phyloP scores from a whole-genome alignment of 331 rosid species.

The Telfairia occidentalis region DNA sequence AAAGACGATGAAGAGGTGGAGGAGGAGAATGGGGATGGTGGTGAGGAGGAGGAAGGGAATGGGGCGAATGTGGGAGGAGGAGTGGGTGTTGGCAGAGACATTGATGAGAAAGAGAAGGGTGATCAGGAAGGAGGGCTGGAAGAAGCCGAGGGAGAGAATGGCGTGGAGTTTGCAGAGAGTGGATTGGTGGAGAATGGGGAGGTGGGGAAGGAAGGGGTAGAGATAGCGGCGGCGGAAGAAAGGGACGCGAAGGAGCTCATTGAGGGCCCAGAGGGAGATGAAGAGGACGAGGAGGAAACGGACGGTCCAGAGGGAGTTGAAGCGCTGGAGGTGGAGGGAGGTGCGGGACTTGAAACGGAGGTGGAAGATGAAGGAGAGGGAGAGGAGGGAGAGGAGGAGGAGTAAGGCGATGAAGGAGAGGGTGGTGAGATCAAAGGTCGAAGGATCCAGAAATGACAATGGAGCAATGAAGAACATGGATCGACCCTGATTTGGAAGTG shows the following conservation, averaged over 20 bases:
- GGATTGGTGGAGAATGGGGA: constrained; percentile 8
- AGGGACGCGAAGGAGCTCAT: constrained; percentile 48
- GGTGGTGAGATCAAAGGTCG: constrained; percentile 36
- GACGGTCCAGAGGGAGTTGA: constrained; percentile 77
- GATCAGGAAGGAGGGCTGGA: constrained; percentile 64
- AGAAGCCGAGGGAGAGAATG: constrained; percentile 44
- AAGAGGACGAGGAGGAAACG: constrained; percentile 52
- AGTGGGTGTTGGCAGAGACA: constrained; percentile 32
- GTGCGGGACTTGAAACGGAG: constrained; percentile 55
- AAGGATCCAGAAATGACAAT: constrained; percentile 24
- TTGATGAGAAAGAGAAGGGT: constrained; percentile 58
- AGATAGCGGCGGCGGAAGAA: constrained; percentile 26
- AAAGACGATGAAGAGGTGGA: constrained; percentile 27
- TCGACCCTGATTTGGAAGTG: too few relatives aligned
- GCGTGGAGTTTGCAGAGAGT: constrained; percentile 43
- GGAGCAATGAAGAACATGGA: constrained; percentile 46
- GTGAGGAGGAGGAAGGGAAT: constrained; percentile 22
- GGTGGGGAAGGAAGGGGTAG: constrained; percentile 11
- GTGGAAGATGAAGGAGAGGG: constrained; percentile 58
- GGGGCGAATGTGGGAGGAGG: constrained; percentile 23
- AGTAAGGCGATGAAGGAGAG: constrained; percentile 28
- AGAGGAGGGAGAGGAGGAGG: constrained; percentile 43
- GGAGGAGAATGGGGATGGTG: constrained; percentile 21
- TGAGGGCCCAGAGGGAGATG: constrained; percentile 49
- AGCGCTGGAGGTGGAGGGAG: constrained; percentile 36